phyloP scores from a whole-genome alignment of 179 eudicot genomes.

The Silene coronaria region DNA sequence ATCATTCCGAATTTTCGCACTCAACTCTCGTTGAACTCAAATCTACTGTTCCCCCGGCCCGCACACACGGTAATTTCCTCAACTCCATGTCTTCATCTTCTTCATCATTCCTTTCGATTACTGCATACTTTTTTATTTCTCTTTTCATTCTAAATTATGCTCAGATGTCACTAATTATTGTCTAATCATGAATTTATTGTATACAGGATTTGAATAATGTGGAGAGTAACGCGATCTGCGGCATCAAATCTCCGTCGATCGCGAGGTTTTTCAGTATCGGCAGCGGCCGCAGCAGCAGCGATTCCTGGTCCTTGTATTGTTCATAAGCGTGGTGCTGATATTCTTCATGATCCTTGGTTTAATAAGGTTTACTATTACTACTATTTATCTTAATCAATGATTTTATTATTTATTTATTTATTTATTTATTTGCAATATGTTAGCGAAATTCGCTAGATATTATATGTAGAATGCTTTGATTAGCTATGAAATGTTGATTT shows the following conservation, averaged over 20 bases:
- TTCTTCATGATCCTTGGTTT: constrained; percentile 99
- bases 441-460: too few relatives aligned
- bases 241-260: constrained; percentile 46
- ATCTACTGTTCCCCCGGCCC: not conserved
- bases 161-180: not conserved
- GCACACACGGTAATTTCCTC: not conserved
- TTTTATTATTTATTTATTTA: not conserved
- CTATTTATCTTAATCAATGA: not conserved
- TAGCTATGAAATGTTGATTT: not conserved
- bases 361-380: constrained; percentile 52
- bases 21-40: not conserved
- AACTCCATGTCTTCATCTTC: not conserved
- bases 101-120: not conserved
- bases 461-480: too few relatives aligned
- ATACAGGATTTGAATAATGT: constrained; percentile 30
- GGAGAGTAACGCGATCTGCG: constrained; percentile 60
- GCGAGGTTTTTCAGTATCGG: constrained; percentile 47
- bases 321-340: constrained; percentile 93
- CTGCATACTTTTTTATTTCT: not conserved
- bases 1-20: not conserved
- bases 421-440: not conserved
- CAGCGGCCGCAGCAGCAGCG: constrained; percentile 23
- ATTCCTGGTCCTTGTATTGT: constrained; percentile 88
- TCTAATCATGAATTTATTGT: not conserved
- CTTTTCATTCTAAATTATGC: not conserved